Percentiles rank a stretch among this genome's conserved stretches.
phyloP scores from a whole-genome alignment of 305 asterid genomes.

The Fraxinus paxiana region DNA sequence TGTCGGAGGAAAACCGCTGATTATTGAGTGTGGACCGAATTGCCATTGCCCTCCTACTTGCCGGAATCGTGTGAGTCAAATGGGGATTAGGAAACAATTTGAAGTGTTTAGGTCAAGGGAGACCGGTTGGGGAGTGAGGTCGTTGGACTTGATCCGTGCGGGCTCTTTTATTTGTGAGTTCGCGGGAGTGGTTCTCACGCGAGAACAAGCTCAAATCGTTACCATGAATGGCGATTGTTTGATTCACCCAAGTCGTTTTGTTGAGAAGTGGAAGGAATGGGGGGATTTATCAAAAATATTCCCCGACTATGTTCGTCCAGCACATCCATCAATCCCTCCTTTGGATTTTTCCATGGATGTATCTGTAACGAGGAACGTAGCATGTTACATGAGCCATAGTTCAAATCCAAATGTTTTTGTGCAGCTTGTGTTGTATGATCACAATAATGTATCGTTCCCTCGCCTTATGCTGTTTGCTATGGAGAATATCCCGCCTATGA shows the following conservation, averaged over 20 bases:
- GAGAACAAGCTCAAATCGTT: conserved; percentile 48
- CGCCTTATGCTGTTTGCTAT: conserved; percentile 76
- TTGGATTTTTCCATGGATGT: conserved; percentile 54
- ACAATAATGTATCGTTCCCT: conserved; percentile 58
- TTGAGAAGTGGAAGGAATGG: conserved; percentile 54
- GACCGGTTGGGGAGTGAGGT: conserved; percentile 62
- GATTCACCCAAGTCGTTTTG: conserved; percentile 52
- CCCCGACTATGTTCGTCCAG: conserved; percentile 34
- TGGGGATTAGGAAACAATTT: conserved; percentile 41
- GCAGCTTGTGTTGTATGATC: conserved; percentile 51
- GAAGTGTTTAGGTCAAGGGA: conserved; percentile 56
- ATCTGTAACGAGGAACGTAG: conserved; percentile 46
- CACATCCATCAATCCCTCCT: conserved; percentile 42
- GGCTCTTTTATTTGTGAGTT: conserved; percentile 74
- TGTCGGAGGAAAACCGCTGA: conserved; percentile 59
- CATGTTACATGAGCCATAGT: conserved; percentile 52
- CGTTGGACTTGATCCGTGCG: conserved; percentile 53
- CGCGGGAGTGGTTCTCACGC: conserved; percentile 60
- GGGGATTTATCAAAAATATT: conserved; percentile 41
- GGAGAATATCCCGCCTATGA: conserved; percentile 64
- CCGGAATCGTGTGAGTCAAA: conserved; percentile 56
- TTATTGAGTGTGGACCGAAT: conserved; percentile 69
- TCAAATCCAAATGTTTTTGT: conserved; percentile 45
- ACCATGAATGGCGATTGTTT: conserved; percentile 75
- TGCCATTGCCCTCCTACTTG: conserved; percentile 67